Conservation (phyloP, 2,329 filamentous ascomycete species). For the Tolypocladium amazonense region DNA sequence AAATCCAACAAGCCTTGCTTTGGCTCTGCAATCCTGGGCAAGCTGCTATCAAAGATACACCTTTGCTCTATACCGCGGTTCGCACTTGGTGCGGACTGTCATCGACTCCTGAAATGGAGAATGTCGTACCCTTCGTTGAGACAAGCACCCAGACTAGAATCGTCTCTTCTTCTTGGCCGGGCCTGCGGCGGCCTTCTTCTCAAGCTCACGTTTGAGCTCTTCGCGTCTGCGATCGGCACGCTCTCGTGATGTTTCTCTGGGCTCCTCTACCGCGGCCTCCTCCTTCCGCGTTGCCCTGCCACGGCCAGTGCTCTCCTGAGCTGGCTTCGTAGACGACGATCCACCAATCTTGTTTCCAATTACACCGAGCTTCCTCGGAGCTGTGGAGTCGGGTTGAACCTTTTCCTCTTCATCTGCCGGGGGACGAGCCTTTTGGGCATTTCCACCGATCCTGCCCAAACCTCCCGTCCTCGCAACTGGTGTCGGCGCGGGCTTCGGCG, state of each 20-base stretch:
- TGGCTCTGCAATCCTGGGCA: background rate
- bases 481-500: slow-evolving; percentile 9
- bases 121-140: background rate
- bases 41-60: background rate
- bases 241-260: slow-evolving; percentile 32
- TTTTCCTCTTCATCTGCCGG: background rate
- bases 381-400: background rate
- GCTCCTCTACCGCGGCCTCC: slow-evolving; percentile 14
- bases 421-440: slow-evolving; percentile 10
- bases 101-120: background rate
- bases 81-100: background rate
- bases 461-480: slow-evolving; percentile 15
- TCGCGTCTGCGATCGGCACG: slow-evolving; percentile 37
- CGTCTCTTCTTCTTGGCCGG: slow-evolving; percentile 46
- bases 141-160: slow-evolving; percentile 24
- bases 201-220: slow-evolving; percentile 40
- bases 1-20: background rate
- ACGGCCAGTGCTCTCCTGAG: slow-evolving; percentile 8
- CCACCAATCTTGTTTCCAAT: slow-evolving; percentile 20
- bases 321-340: background rate
- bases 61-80: background rate
- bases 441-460: slow-evolving; percentile 31
- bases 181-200: slow-evolving; percentile 35
- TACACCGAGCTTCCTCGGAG: slow-evolving; percentile 18
- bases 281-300: slow-evolving; percentile 11